These are phyloP conservation scores for Lentinula edodes DNA, from an alignment of 768 basidiomycete genomes.

Conservation along the genomic window DNA sequence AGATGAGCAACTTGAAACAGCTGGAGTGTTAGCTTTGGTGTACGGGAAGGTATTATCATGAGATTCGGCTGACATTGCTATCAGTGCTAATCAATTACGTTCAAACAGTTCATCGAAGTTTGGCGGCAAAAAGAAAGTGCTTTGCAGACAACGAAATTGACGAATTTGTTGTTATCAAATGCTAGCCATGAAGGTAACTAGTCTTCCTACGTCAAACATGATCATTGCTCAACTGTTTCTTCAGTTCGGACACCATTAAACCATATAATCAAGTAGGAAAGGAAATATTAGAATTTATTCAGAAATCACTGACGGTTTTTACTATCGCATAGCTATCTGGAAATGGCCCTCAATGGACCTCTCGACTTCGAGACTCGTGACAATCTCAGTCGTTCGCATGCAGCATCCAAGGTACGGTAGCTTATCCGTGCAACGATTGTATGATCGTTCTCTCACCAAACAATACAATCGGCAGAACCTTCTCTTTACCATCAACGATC, in stretches of 20 bases:
- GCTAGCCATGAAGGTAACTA: constrained; percentile 77
- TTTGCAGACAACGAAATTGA: constrained; percentile 64
- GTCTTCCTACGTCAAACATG: background rate
- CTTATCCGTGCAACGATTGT: background rate
- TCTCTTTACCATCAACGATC: constrained; percentile 79
- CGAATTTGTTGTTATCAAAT: constrained; percentile 70
- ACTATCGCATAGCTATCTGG: constrained; percentile 49
- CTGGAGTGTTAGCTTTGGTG: constrained; percentile 70
- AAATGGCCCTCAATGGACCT: constrained; percentile 73
- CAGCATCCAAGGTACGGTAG: constrained; percentile 57
- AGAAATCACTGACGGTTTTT: background rate
- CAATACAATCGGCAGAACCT: constrained; percentile 39
- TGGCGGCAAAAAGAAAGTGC: constrained; percentile 81
- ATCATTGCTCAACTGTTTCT: background rate
- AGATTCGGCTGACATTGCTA: background rate
- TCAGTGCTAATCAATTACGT: background rate
- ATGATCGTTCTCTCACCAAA: background rate
- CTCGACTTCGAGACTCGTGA: constrained; percentile 70
- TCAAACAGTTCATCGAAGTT: constrained; percentile 72
- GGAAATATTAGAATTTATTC: too few relatives aligned
- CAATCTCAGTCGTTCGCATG: constrained; percentile 66
- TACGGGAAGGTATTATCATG: constrained; percentile 55
- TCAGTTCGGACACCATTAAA: constrained; percentile 71
- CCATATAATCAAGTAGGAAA: constrained; percentile 72
- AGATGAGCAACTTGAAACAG: constrained; percentile 80